A percentile compares a stretch with the other conserved stretches of the same genome.
These are phyloP conservation scores for Daldinia childiae DNA, from an alignment of 495 filamentous ascomycete genomes.

Conservation along the genomic window DNA sequence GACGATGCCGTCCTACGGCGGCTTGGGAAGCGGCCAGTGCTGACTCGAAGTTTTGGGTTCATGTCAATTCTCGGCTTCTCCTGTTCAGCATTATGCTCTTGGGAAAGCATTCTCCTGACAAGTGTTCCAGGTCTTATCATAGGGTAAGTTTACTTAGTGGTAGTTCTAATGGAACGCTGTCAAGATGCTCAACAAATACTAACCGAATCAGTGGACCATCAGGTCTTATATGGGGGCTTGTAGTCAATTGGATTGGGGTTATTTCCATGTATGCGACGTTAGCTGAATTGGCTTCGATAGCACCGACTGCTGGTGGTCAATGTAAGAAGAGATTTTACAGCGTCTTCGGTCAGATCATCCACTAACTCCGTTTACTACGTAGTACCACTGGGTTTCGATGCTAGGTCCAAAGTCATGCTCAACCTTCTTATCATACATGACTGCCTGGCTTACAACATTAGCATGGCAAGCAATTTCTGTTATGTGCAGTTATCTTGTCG, in stretches of 20 bases:
- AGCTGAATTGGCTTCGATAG: conserved; percentile 61
- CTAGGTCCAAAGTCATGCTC: conserved; percentile 29
- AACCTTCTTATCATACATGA: conserved; percentile 38
- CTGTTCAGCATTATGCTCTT: conserved; percentile 56
- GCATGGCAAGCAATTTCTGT: conserved; percentile 36
- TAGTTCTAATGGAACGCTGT: not conserved
- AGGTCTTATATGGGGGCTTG: conserved; percentile 61
- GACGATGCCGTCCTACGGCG: conserved; percentile 5
- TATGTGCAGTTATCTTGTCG: conserved; percentile 19
- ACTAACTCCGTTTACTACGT: not conserved
- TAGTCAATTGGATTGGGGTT: conserved; percentile 61
- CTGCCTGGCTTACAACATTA: conserved; percentile 37
- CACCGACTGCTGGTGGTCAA: conserved; percentile 43
- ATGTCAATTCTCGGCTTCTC: conserved; percentile 60
- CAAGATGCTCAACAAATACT: not conserved
- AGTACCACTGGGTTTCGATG: conserved; percentile 41
- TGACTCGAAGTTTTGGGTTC: conserved; percentile 49
- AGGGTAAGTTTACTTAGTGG: not conserved
- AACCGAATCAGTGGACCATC: conserved; percentile 60
- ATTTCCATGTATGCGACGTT: conserved; percentile 58
- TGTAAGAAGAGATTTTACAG: conserved; percentile 21
- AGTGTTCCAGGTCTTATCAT: conserved; percentile 26
- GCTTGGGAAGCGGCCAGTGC: conserved; percentile 1
- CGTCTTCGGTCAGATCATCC: not conserved
- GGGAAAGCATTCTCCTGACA: conserved; percentile 52